Evolutionary conservation across 2,329 filamentous ascomycete species (phyloP).

Genomic region (Claviceps africana): DNA sequence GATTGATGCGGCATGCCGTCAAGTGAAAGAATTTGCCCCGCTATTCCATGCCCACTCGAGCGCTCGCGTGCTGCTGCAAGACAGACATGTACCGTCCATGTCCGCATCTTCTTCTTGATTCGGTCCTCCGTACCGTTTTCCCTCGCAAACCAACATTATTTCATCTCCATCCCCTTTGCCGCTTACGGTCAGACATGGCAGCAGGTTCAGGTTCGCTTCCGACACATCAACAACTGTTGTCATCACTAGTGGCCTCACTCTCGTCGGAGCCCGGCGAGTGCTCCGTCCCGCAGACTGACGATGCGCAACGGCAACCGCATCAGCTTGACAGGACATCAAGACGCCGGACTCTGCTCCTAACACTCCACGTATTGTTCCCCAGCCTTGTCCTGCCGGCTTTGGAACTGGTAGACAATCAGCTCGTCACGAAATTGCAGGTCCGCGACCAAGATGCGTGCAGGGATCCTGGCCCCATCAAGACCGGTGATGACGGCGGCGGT

Average conservation of each 20-base stretch:
- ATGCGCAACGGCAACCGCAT: neutral
- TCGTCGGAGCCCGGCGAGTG: neutral
- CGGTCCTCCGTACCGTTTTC: too few species aligned
- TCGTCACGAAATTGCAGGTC: conserved; percentile 32
- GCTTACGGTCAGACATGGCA: neutral
- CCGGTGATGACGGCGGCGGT: neutral
- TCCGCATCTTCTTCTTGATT: too few species aligned
- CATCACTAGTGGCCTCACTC: conserved; percentile 1
- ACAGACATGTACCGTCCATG: too few species aligned
- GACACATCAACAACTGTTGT: neutral
- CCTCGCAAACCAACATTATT: too few species aligned
- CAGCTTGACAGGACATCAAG: conserved; percentile 12
- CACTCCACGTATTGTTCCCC: conserved; percentile 75
- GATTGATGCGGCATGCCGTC: too few species aligned
- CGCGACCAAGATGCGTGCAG: neutral
- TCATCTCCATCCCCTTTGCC: too few species aligned
- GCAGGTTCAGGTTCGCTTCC: neutral
- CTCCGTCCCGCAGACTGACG: neutral
- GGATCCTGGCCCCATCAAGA: neutral
- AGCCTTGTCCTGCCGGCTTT: conserved; percentile 69
- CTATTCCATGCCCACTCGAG: too few species aligned
- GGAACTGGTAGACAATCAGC: conserved; percentile 67
- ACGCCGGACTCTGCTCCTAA: conserved; percentile 47
- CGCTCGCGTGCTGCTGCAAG: too few species aligned
- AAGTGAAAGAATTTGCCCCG: too few species aligned